Evolutionary conservation across 441 rosid genomes (phyloP), one percentile per base, ranked within the genome.

Genomic region (Pelargonium citronellum): DNA sequence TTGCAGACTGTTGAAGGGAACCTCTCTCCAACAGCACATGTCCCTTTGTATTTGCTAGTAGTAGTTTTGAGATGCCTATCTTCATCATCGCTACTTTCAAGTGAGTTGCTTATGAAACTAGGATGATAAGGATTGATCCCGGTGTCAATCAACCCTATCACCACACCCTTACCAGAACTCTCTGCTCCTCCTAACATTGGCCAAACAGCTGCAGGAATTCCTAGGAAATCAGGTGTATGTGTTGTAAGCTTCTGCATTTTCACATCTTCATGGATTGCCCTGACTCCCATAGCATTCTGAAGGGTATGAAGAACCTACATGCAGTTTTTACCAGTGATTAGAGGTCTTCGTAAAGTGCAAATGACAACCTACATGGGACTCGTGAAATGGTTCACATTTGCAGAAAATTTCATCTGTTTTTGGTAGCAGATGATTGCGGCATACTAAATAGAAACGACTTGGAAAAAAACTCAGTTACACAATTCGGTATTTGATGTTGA

Each of bases 111-210:
- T 9, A 66, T 17, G 51, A 85, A 85, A 80, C 87, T 85, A 13
- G 86, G 89, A 75, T 85, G 87, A 13, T 61, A 4, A 65, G 86
- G 85, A 74, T 83, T 78, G 69, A 83, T 79, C 64, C 89, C 89
- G 1, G 89, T 79, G 72, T 85, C 85, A 63, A 85, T 73, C 58
- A 85, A 71, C 64, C 89, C 89, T 17, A 85, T 85, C 15, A 79
- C 80, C 0, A 83, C 77, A 44, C 85, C 87, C 64, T 83, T 82
- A 46, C 89, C 85, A 0, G 88, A 71, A 55, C 24, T 66, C 37
- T 74, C 72, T 58, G 81, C 80, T 62, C 89, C 85, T 17, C 87
- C 89, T 5, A 81, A 55, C 70, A 43, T 69, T 44, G 84, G 87
- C 87, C 85, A 83, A 24, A 83, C 78, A 10, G 71, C 77, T 9